Evolutionary conservation across 2,329 filamentous ascomycete species (phyloP).

Genomic region (Pseudogymnoascus sp.): DNA sequence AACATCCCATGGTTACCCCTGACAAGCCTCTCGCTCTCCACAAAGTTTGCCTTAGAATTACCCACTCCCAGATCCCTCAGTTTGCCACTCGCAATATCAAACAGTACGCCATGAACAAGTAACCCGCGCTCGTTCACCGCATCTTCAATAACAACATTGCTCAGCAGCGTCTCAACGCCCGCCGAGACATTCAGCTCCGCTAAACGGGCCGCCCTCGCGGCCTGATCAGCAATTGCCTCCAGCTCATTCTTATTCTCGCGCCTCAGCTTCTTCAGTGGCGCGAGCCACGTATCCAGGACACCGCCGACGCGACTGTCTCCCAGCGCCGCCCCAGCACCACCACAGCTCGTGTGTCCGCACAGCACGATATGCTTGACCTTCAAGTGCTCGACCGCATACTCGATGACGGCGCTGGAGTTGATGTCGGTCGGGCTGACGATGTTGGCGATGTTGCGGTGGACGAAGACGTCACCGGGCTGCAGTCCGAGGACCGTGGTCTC

Average conservation of each 20-base stretch:
- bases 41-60: slow-evolving; percentile 16
- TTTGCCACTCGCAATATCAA: slow-evolving; percentile 48
- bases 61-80: slow-evolving; percentile 42
- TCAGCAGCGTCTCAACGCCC: slow-evolving; percentile 58
- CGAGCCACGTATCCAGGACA: slow-evolving; percentile 47
- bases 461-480: slow-evolving; percentile 76
- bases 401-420: slow-evolving; percentile 65
- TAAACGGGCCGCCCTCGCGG: slow-evolving; percentile 49
- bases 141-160: slow-evolving; percentile 60
- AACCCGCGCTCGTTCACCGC: slow-evolving; percentile 63
- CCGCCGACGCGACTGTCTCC: slow-evolving; percentile 39
- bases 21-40: slow-evolving; percentile 26
- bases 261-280: slow-evolving; percentile 39
- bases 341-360: slow-evolving; percentile 60
- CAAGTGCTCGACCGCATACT: slow-evolving; percentile 67
- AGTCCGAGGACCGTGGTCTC: slow-evolving; percentile 74
- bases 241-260: slow-evolving; percentile 46
- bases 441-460: slow-evolving; percentile 87
- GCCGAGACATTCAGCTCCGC: slow-evolving; percentile 69
- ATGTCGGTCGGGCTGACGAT: slow-evolving; percentile 68
- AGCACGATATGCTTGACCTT: slow-evolving; percentile 64
- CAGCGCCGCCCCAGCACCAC: slow-evolving; percentile 55
- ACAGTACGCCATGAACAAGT: slow-evolving; percentile 69
- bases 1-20: slow-evolving; percentile 41
- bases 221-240: slow-evolving; percentile 42